Percentiles rank a stretch among this genome's conserved stretches.
Conservation (phyloP, 768 basidiomycete genomes). For the Suillus alpinus region DNA sequence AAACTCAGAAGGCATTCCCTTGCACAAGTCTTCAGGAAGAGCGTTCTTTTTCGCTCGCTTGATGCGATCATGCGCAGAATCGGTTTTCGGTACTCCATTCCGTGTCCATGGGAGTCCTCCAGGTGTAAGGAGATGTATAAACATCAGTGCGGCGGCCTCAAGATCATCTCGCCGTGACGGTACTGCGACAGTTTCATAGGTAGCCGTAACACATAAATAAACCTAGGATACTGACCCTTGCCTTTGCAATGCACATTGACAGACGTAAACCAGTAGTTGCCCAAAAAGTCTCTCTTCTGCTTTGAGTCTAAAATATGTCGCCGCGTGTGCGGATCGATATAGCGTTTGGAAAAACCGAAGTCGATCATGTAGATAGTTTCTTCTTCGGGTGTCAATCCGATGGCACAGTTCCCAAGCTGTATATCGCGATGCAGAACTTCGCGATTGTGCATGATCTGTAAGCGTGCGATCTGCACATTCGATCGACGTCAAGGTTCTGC, state of each 20-base stretch:
- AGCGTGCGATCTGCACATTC: slow-evolving; percentile 55
- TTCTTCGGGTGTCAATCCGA: slow-evolving; percentile 59
- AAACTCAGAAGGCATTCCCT: slow-evolving; percentile 65
- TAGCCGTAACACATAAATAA: slow-evolving; percentile 13
- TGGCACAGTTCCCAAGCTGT: slow-evolving; percentile 72
- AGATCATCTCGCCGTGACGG: slow-evolving; percentile 79
- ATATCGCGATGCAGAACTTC: slow-evolving; percentile 78
- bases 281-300: slow-evolving; percentile 69
- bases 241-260: slow-evolving; percentile 76
- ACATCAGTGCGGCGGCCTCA: slow-evolving; percentile 74
- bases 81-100: slow-evolving; percentile 74
- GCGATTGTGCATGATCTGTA: slow-evolving; percentile 74
- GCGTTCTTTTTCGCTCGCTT: slow-evolving; percentile 64
- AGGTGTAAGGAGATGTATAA: slow-evolving; percentile 77
- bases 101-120: slow-evolving; percentile 76
- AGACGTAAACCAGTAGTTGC: slow-evolving; percentile 84
- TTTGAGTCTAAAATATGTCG: slow-evolving; percentile 74
- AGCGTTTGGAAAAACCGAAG: slow-evolving; percentile 80
- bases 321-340: slow-evolving; percentile 61
- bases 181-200: slow-evolving; percentile 41
- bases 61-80: slow-evolving; percentile 57
- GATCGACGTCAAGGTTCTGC: slow-evolving; percentile 9
- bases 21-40: slow-evolving; percentile 64
- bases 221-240: slow-evolving; percentile 46
- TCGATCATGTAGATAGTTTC: slow-evolving; percentile 78